Base-by-base conservation (phyloP, 495 filamentous ascomycete species). In the Hypoxylon lienhwacheense region DNA sequence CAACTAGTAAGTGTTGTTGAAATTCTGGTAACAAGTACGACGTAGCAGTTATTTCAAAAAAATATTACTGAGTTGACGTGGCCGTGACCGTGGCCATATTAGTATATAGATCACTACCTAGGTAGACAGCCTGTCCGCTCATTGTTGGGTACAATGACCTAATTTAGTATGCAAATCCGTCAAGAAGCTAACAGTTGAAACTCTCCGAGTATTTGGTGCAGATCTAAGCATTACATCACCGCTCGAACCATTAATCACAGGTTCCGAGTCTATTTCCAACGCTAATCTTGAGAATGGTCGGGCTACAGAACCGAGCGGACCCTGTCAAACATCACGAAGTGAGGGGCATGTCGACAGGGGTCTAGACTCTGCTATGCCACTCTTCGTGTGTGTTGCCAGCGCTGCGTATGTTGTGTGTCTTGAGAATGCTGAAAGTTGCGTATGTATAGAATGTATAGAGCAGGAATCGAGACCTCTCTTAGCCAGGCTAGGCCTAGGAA, bases 321-420 rank as follows among this genome's bases (percentile, higher is more conserved):
- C 56, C 56, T 48, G 39, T 40, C 25, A 61, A 47, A 52, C 42
- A 55, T 61, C 58, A 47, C 51, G 24, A n/a, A 55, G 47, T 43
- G 42, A 52, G 47, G 47, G 47, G 34, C 21, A 47, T 22, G 17
- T 20, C 24, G 19, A 32, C 57, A 61, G 42, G 57, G 57, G 44
- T 61, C 24, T 51, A 41, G 46, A 52, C 57, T 47, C 47, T 61
- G 26, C 42, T 33, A 40, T 33, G 34, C 29, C 17, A 21, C 21
- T 41, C 7, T 31, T n/a, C n/a, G n/a, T n/a, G n/a, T n/a, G n/a
- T n/a, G n/a, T n/a, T n/a, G n/a, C n/a, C n/a, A n/a, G n/a, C n/a
- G n/a, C n/a, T n/a, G n/a, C n/a, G n/a, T n/a, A n/a, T n/a, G n/a
- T n/a, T n/a, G n/a, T n/a, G n/a, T n/a, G n/a, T n/a, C n/a, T n/a